Conservation (phyloP, 2,329 filamentous ascomycete species). For the Aspergillus aculeatinus region DNA sequence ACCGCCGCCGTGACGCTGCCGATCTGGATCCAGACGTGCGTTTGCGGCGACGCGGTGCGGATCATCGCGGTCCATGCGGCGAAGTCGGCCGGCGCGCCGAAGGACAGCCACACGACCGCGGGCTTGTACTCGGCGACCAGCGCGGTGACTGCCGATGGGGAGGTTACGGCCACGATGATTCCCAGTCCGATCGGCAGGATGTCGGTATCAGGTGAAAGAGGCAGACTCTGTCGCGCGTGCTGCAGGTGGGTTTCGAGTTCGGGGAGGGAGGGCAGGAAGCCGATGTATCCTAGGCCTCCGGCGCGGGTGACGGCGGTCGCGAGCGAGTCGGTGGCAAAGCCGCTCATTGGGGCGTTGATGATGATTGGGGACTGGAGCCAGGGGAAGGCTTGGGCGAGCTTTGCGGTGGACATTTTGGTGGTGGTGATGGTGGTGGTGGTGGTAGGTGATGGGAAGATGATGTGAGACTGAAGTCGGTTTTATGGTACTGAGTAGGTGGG, state of each 20-base stretch:
- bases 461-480: not conserved
- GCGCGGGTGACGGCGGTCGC: conserved; percentile 15
- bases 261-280: conserved; percentile 9
- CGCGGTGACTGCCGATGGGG: not conserved
- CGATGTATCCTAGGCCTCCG: conserved; percentile 19
- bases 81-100: conserved; percentile 10
- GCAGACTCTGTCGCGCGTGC: not conserved
- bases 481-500: no score
- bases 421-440: not conserved
- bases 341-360: conserved; percentile 20
- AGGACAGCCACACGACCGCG: conserved; percentile 17
- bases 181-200: not conserved
- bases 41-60: conserved; percentile 11
- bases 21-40: conserved; percentile 15
- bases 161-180: not conserved
- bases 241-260: conserved; percentile 3
- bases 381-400: conserved; percentile 7
- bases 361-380: conserved; percentile 17
- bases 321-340: conserved; percentile 13
- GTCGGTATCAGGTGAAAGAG: not conserved
- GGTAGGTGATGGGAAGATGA: not conserved
- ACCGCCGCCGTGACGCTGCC: conserved; percentile 14
- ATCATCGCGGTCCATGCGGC: conserved; percentile 10
- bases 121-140: conserved; percentile 15
- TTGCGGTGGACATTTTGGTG: not conserved